Percentiles rank a stretch among this genome's conserved stretches.
phyloP scores from a whole-genome alignment of 139 green algal genomes.

The Marvania coccoides region DNA sequence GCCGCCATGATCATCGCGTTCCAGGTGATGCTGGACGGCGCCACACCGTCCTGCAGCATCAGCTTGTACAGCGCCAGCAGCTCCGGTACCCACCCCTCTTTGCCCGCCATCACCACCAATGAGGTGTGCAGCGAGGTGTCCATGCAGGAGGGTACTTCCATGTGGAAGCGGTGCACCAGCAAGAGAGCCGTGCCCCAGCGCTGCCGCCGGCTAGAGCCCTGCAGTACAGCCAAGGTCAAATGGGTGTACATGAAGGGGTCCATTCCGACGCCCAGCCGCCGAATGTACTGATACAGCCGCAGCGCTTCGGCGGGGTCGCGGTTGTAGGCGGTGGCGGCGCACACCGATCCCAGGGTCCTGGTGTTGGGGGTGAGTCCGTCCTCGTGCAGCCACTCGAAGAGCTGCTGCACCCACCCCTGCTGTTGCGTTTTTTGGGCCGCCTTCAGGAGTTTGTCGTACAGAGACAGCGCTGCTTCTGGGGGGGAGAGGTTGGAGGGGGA shows the following conservation, averaged over 20 bases:
- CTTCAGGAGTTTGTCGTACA: neutral
- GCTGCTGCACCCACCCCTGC: neutral
- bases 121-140: slow-evolving; percentile 6
- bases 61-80: neutral
- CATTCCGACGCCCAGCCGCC: neutral
- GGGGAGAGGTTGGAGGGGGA: too few relatives aligned
- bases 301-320: neutral
- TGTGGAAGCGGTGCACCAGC: neutral
- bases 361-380: slow-evolving; percentile 10
- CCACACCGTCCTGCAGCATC: slow-evolving; percentile 8
- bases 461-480: neutral
- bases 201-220: neutral
- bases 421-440: neutral
- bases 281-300: neutral
- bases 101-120: neutral
- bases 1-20: slow-evolving; percentile 2
- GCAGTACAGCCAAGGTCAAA: neutral
- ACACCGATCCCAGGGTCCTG: neutral
- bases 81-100: slow-evolving; percentile 1
- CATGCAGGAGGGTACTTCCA: neutral
- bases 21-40: neutral
- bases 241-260: neutral
- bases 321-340: neutral
- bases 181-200: neutral
- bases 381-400: slow-evolving; percentile 17